These are phyloP conservation scores for Tetragonia tetragonoides DNA, from an alignment of 148 eudicot genomes.

Conservation along the genomic window DNA sequence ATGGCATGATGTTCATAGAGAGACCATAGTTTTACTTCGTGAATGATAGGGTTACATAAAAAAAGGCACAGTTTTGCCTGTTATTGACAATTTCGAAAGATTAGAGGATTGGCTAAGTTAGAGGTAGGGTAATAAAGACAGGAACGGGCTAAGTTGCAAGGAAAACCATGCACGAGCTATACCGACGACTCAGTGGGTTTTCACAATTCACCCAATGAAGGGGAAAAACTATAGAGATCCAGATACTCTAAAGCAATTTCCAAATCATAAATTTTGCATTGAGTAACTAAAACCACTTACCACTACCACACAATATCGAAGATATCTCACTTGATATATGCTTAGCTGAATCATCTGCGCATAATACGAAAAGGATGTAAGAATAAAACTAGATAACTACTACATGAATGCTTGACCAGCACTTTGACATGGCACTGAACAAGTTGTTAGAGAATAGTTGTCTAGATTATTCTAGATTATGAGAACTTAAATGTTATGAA, in stretches of 20 bases:
- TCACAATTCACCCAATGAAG: not conserved
- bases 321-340: conserved; percentile 33
- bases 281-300: not conserved
- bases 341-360: conserved; percentile 37
- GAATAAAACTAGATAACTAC: not conserved
- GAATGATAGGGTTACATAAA: not conserved
- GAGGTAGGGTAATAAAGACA: not conserved
- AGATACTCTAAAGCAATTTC: not conserved
- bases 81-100: not conserved
- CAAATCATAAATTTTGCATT: not conserved
- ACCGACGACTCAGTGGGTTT: not conserved
- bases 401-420: not conserved
- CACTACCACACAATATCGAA: conserved; percentile 49
- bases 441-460: not conserved
- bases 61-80: not conserved
- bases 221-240: too few relatives aligned
- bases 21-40: not conserved
- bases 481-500: not conserved
- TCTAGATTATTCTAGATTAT: too few relatives aligned
- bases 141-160: not conserved
- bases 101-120: not conserved
- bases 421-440: not conserved
- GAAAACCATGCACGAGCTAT: not conserved
- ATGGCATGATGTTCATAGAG: not conserved
- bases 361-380: conserved; percentile 9